Percentiles rank a stretch among this genome's conserved stretches.
Conservation (phyloP, 768 basidiomycete genomes). For the Myochromella boudieri region DNA sequence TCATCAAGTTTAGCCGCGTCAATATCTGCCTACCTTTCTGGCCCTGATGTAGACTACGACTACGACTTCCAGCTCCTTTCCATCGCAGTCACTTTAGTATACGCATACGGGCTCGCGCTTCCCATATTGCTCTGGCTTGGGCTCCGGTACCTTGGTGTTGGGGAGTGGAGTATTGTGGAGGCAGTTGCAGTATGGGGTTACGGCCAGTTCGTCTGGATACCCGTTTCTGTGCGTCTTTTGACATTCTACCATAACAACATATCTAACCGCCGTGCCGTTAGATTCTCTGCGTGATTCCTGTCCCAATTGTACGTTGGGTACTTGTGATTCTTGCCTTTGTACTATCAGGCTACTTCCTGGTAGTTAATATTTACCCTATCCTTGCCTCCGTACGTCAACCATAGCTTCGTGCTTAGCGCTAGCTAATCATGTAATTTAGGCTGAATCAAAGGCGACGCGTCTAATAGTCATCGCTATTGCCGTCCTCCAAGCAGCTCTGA, state of each 20-base stretch:
- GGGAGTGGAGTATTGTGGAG: slow-evolving; percentile 88
- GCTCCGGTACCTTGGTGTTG: slow-evolving; percentile 82
- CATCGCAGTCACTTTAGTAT: slow-evolving; percentile 81
- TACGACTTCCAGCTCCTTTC: slow-evolving; percentile 88
- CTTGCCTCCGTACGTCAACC: slow-evolving; percentile 67
- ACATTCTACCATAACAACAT: background rate
- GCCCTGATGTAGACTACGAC: slow-evolving; percentile 52
- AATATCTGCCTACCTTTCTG: slow-evolving; percentile 82
- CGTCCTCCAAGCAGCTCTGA: slow-evolving; percentile 74
- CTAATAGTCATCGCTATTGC: slow-evolving; percentile 78
- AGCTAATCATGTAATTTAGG: slow-evolving; percentile 39
- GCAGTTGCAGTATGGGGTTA: slow-evolving; percentile 82
- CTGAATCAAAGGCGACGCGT: slow-evolving; percentile 84
- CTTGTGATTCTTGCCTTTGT: slow-evolving; percentile 71
- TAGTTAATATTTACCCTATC: slow-evolving; percentile 84
- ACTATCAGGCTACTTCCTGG: slow-evolving; percentile 87
- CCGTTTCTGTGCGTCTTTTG: slow-evolving; percentile 63
- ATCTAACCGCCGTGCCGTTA: slow-evolving; percentile 22
- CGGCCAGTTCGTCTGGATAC: slow-evolving; percentile 84
- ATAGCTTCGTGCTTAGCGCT: background rate
- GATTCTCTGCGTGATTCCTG: slow-evolving; percentile 85
- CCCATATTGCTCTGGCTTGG: slow-evolving; percentile 85
- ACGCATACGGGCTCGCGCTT: slow-evolving; percentile 81
- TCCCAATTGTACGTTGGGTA: slow-evolving; percentile 80
- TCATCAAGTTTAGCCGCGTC: slow-evolving; percentile 91